Base-by-base conservation (phyloP, 2,329 filamentous ascomycete species). In the Stachybotrys elegans region DNA sequence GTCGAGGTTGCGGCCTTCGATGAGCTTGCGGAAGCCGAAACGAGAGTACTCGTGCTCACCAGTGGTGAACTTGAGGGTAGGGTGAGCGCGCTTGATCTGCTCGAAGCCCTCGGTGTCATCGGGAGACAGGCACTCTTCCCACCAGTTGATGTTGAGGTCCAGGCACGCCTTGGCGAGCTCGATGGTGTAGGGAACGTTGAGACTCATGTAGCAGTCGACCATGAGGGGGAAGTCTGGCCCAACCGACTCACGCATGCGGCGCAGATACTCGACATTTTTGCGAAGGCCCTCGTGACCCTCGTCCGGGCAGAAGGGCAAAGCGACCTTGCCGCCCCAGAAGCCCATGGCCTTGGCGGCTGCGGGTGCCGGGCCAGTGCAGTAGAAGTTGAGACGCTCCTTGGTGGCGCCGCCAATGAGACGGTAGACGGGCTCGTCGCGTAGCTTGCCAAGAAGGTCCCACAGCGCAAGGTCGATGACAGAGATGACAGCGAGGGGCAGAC, bases 121-220 rank as follows among this genome's bases (percentile, higher is more conserved):
- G 11, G 91, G 91, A 22, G 84, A 86, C 50, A 96, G 72, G 52
- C 89, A 94, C 72, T 96, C 91, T 71, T 96, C 91, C 89, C 89
- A 95, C 91, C 91, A 96, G 72, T 95, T 90, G 63, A 96, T 91
- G 65, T 92, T 79, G 53, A 95, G 78, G 54, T 90, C 83, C 55
- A 88, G 79, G 61, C 85, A 89, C 42, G 84, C 85, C 68, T 91
- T 87, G 48, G 87, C 91, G 20, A 96, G 76, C 66, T 95, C 86
- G 54, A 96, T 95, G 4, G 88, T 95, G 70, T 96, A 96, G 1
- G 87, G 72, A 21, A 96, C 91, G 57, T 91, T 95, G 58, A 96
- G 73, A 54, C 86, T 91, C 91, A 96, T 96, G 70, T 95, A 96
- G 75, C 91, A 96, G 70, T 96, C 91, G 5, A 96, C 91, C 75